phyloP scores from a whole-genome alignment of 2,329 filamentous ascomycete genomes.

The Didymella pinodella region DNA sequence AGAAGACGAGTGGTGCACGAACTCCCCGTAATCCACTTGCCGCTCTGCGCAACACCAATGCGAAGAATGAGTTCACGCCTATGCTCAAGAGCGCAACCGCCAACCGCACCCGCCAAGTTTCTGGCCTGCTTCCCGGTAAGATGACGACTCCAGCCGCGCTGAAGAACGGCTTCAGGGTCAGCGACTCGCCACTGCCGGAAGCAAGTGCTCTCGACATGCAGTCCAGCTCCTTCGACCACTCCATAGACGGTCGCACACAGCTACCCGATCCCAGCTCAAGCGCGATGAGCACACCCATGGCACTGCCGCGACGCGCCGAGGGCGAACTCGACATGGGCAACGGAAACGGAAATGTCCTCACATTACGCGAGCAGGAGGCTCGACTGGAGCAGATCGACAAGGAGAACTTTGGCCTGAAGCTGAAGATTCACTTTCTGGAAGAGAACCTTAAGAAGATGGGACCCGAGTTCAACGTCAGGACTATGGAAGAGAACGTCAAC shows the following conservation, averaged over 20 bases:
- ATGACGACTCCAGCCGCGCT: constrained; percentile 71
- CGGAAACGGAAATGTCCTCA: constrained; percentile 88
- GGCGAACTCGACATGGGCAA: constrained; percentile 70
- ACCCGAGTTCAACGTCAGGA: constrained; percentile 86
- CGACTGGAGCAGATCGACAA: constrained; percentile 95
- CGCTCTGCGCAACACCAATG: constrained; percentile 60
- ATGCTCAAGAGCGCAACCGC: constrained; percentile 84
- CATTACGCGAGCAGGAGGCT: constrained; percentile 92
- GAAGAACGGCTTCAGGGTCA: constrained; percentile 68
- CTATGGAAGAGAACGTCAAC: constrained; percentile 93
- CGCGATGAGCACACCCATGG: constrained; percentile 78
- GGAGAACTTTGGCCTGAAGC: constrained; percentile 68
- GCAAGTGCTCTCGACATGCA: constrained; percentile 67
- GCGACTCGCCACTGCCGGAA: constrained; percentile 78
- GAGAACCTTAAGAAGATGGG: constrained; percentile 87
- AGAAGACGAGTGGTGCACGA: constrained; percentile 70
- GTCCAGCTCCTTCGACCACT: constrained; percentile 62
- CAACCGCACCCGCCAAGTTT: constrained; percentile 62
- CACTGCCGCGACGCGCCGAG: constrained; percentile 71
- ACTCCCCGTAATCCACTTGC: constrained; percentile 80
- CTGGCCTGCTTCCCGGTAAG: constrained; percentile 49
- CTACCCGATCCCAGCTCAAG: constrained; percentile 82
- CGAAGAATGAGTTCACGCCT: constrained; percentile 86
- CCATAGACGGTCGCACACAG: constrained; percentile 70
- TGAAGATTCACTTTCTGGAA: constrained; percentile 85